Base-by-base conservation (phyloP, 805 yeast genomes). In the Saccharomycopsis guyanensis region DNA sequence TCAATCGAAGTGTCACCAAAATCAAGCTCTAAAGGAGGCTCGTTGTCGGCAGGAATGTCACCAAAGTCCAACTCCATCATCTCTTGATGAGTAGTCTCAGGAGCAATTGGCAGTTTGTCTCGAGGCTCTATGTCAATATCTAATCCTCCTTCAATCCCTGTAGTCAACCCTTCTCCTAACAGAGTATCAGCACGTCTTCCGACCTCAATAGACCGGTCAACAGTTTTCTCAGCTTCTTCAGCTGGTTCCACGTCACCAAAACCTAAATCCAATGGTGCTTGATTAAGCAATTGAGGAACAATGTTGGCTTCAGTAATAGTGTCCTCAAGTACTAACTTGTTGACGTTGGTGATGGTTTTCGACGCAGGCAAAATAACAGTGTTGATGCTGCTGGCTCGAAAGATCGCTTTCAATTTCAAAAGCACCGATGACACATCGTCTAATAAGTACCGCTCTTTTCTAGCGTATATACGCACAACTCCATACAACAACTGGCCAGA, bases 401-500 rank as follows among this genome's bases (percentile, higher is more conserved):
- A 83, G 2, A 86, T 75, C 31, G 82, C 73, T 57, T 83, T 85
- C 57, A 88, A 68, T 56, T 79, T 82, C 53, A 78, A 64, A 49
- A 87, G 62, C 3, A 87, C 82, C 55, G 85, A 94, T 41, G 79
- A 73, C 35, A 86, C 91, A 59, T 89, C 97, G 46, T 86, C 94
- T 42, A 84, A 67, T 20, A 89, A 66, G 54, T 85, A 85, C 55
- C 82, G 82, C 23, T 96, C 86, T 62, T 89, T 86, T 50, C 91
- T 70, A 10, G 93, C 80, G 62, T 87, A 89, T 19, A 89, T 89
- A 47, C 86, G 71, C 31, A 86, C 94, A 3, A 89, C 86, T 42
- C 96, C 97, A 46, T 84, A 78, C 34, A 89, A 68, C 44, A 89
- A 68, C 59, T 88, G 96, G 3, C 96, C 95, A 1, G 95, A 83